These are phyloP conservation scores for Fomitopsis betulina DNA, from an alignment of 1,284 basidiomycete genomes.

Conservation along the genomic window DNA sequence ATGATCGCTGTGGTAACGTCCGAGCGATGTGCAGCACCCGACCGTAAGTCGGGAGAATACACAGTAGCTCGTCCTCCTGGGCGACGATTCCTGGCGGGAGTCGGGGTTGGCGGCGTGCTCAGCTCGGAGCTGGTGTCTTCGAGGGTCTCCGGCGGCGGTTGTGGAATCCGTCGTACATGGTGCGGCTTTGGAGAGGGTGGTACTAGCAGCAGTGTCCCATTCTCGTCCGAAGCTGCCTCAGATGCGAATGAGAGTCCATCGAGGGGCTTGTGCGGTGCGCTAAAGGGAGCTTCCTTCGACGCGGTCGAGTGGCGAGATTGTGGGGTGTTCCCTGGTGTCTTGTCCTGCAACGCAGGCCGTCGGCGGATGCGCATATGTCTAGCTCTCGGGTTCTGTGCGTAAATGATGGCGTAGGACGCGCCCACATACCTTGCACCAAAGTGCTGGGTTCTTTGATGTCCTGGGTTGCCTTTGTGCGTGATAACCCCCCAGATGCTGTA, in stretches of 20 bases:
- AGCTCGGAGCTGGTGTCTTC: neutral
- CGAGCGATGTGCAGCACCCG: neutral
- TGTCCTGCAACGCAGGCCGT: constrained; percentile 18
- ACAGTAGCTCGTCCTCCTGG: neutral
- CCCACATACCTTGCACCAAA: neutral
- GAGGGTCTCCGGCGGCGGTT: neutral
- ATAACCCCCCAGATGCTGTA: no score
- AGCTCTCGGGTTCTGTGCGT: no score
- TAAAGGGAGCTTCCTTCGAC: neutral
- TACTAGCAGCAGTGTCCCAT: neutral
- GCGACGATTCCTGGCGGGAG: neutral
- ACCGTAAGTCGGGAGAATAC: neutral
- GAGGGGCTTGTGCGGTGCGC: neutral
- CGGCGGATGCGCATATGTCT: constrained; percentile 1
- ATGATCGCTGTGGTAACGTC: neutral
- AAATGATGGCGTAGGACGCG: neutral
- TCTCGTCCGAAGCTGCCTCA: constrained; percentile 1
- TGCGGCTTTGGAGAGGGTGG: constrained; percentile 1
- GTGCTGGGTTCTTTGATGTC: neutral
- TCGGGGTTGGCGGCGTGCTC: neutral
- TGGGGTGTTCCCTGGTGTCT: constrained; percentile 21
- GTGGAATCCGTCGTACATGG: constrained; percentile 2
- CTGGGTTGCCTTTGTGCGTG: no score
- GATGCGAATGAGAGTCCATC: neutral
- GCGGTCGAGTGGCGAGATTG: constrained; percentile 5